A percentile compares a stretch with the other conserved stretches of the same genome.
Conservation (phyloP, 805 yeast genomes). For the Saturnispora halmiae region DNA sequence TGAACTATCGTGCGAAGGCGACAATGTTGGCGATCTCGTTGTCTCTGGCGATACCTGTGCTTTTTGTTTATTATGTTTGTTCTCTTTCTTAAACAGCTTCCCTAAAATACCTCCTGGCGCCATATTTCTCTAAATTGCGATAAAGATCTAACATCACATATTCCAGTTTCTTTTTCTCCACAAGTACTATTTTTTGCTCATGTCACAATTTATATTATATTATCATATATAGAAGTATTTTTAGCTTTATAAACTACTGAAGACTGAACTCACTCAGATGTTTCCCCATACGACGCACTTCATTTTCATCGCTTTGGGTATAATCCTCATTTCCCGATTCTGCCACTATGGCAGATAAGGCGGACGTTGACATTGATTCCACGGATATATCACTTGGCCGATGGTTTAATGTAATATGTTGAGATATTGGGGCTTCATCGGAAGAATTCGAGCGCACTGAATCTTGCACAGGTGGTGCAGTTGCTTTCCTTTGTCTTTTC, state of each 20-base stretch:
- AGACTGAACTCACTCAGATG: slow-evolving; percentile 1
- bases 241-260: not conserved
- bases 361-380: not conserved
- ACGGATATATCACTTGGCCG: not conserved
- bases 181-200: not conserved
- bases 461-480: not conserved
- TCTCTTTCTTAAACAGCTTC: not conserved
- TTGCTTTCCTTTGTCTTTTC: slow-evolving; percentile 11
- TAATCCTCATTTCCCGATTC: not conserved
- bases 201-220: too few species aligned
- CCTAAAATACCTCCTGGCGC: not conserved
- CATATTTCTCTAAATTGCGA: not conserved
- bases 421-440: too few species aligned
- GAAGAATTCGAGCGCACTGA: too few species aligned
- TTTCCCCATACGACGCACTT: slow-evolving; percentile 3
- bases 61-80: too few species aligned
- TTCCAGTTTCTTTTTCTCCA: not conserved
- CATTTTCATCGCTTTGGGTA: not conserved
- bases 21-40: too few species aligned
- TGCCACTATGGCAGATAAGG: slow-evolving; percentile 1
- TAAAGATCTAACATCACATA: not conserved
- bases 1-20: not conserved
- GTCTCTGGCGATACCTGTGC: too few species aligned
- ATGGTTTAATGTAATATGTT: too few species aligned
- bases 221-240: too few species aligned